These are phyloP conservation scores for Bacidia gigantensis DNA, from an alignment of 495 filamentous ascomycete genomes.

Conservation along the genomic window DNA sequence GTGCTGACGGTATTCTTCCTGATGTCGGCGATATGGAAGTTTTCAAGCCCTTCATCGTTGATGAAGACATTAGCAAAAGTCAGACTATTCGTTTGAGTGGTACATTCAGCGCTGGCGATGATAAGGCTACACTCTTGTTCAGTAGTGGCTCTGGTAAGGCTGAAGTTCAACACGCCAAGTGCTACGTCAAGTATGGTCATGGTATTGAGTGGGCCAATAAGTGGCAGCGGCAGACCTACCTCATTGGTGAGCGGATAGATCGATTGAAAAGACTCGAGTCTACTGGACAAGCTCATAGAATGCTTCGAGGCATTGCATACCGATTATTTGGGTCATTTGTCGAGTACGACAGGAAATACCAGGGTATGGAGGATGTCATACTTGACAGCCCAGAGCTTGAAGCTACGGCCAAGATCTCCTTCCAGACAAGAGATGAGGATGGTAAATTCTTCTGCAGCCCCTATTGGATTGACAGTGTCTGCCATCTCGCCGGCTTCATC, in stretches of 20 bases:
- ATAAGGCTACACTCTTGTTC: constrained; percentile 22
- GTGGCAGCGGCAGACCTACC: constrained; percentile 41
- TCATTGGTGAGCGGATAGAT: constrained; percentile 40
- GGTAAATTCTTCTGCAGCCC: constrained; percentile 55
- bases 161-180: constrained; percentile 35
- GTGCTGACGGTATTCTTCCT: constrained; percentile 32
- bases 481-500: constrained; percentile 54
- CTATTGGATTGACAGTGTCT: constrained; percentile 59
- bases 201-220: constrained; percentile 35
- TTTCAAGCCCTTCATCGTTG: constrained; percentile 45
- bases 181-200: constrained; percentile 35
- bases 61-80: constrained; percentile 28
- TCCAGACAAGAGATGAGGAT: constrained; percentile 43
- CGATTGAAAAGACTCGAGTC: constrained; percentile 37
- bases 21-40: constrained; percentile 47
- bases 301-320: constrained; percentile 62
- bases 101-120: constrained; percentile 28
- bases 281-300: constrained; percentile 38
- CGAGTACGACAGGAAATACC: constrained; percentile 52
- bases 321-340: constrained; percentile 60
- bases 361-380: constrained; percentile 62
- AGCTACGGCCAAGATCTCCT: constrained; percentile 54
- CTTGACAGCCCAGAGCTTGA: constrained; percentile 58
- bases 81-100: constrained; percentile 34
- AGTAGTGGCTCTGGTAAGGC: constrained; percentile 19